A percentile compares a stretch with the other conserved stretches of the same genome.
Conservation (phyloP, 345 rosid genomes). For the Clausena lansium region DNA sequence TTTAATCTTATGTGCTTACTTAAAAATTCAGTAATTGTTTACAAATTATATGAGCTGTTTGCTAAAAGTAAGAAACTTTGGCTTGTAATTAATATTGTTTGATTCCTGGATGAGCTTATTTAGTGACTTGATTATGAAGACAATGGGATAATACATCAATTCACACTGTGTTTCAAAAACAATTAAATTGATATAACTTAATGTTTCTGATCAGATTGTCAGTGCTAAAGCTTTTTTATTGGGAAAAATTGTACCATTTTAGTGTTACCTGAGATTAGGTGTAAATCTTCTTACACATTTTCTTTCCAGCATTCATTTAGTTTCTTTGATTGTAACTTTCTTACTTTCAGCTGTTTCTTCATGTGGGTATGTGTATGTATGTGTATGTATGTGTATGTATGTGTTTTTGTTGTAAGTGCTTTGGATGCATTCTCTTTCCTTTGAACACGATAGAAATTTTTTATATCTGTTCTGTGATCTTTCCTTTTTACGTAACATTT, state of each 20-base stretch:
- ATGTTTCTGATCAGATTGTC: not conserved
- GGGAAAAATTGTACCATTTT: not conserved
- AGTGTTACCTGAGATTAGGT: not conserved
- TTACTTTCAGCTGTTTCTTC: not conserved
- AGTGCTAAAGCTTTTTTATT: not conserved
- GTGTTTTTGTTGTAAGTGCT: not conserved
- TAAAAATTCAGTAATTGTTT: not conserved
- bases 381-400: not conserved
- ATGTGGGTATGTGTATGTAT: not conserved
- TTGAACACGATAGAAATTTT: not conserved
- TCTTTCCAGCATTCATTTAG: not conserved
- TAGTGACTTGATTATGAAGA: not conserved
- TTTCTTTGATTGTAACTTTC: not conserved
- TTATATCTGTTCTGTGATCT: not conserved
- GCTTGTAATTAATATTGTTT: not conserved
- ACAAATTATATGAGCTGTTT: not conserved
- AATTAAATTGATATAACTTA: not conserved
- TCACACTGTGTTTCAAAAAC: not conserved
- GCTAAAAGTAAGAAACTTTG: not conserved
- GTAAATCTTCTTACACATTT: not conserved
- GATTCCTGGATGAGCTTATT: not conserved
- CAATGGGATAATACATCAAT: not conserved
- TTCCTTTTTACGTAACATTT: not conserved
- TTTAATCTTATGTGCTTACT: conserved; percentile 7
- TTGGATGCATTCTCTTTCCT: not conserved